Percentiles rank a stretch among this genome's conserved stretches.
Evolutionary conservation across 176 grass and related monocot species (phyloP).

Genomic region (Pontederia crassipes): DNA sequence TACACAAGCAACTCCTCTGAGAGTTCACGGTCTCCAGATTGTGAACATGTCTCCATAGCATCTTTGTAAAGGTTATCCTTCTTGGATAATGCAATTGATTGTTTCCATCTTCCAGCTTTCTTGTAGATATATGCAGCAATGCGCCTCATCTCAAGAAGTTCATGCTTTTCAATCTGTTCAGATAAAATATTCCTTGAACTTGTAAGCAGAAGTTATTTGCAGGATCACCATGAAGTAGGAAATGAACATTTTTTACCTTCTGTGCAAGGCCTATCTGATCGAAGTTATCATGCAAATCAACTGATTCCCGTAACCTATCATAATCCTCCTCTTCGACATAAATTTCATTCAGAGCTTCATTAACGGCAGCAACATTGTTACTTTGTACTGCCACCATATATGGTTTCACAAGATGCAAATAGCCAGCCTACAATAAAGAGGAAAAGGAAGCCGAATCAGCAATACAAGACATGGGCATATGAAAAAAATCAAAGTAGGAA

Average conservation of each 20-base stretch:
- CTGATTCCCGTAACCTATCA: slow-evolving; percentile 71
- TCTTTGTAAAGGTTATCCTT: slow-evolving; percentile 93
- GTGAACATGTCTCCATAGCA: slow-evolving; percentile 93
- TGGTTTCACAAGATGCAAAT: slow-evolving; percentile 82
- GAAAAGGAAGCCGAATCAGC: too few species aligned
- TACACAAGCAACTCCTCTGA: slow-evolving; percentile 87
- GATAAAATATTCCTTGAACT: background rate
- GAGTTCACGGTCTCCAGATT: slow-evolving; percentile 75
- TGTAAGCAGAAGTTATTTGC: too few species aligned
- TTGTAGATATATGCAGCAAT: slow-evolving; percentile 95
- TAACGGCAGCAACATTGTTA: slow-evolving; percentile 86
- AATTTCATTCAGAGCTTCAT: slow-evolving; percentile 81
- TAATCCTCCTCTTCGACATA: slow-evolving; percentile 96
- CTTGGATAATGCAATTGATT: slow-evolving; percentile 75
- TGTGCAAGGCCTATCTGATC: slow-evolving; percentile 95
- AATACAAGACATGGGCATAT: too few species aligned
- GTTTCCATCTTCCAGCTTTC: slow-evolving; percentile 95
- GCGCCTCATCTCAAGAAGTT: slow-evolving; percentile 92
- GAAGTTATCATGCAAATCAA: slow-evolving; percentile 91
- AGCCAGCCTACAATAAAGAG: slow-evolving; percentile 46
- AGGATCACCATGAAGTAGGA: too few species aligned
- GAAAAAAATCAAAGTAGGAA: too few species aligned
- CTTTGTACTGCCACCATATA: slow-evolving; percentile 97
- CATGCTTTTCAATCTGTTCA: slow-evolving; percentile 77
- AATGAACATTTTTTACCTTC: slow-evolving; percentile 38